These are phyloP conservation scores for Trichoderma sp. DNA, from an alignment of 2,329 filamentous ascomycete species.

Conservation along the genomic window DNA sequence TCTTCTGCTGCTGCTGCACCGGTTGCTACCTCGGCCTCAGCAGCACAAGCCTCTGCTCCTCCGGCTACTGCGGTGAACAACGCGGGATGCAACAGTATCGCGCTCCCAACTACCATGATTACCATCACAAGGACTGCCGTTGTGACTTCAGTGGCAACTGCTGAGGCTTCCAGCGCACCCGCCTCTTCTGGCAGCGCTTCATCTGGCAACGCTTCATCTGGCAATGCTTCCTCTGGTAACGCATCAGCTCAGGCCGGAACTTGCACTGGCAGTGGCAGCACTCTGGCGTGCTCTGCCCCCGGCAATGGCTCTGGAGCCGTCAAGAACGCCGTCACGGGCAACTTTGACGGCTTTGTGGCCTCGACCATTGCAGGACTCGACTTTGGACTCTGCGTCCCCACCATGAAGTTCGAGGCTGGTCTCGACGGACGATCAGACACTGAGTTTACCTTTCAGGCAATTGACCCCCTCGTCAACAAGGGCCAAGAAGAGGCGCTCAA, in stretches of 20 bases:
- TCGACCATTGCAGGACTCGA: background rate
- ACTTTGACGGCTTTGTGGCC: slow-evolving; percentile 3
- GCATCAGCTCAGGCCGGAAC: background rate
- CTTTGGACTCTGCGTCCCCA: slow-evolving; percentile 5
- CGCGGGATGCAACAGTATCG: background rate
- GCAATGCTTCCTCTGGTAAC: background rate
- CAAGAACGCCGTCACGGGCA: slow-evolving; percentile 7
- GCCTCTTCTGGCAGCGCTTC: background rate
- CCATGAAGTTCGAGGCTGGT: slow-evolving; percentile 8
- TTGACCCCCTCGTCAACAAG: slow-evolving; percentile 12
- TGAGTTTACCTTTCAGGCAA: slow-evolving; percentile 9
- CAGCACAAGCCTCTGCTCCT: background rate
- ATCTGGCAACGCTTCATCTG: background rate
- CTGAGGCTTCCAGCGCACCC: background rate
- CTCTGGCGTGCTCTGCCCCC: background rate
- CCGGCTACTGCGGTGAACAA: background rate
- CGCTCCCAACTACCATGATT: background rate
- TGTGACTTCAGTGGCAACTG: background rate
- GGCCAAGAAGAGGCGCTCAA: slow-evolving; percentile 6
- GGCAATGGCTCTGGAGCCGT: background rate
- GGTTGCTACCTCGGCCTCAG: background rate
- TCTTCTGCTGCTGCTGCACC: background rate
- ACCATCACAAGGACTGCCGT: background rate
- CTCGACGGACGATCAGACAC: background rate
- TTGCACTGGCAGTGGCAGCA: slow-evolving; percentile 1